phyloP scores from a whole-genome alignment of 2,329 filamentous ascomycete genomes.

The Penicillium decumbens region DNA sequence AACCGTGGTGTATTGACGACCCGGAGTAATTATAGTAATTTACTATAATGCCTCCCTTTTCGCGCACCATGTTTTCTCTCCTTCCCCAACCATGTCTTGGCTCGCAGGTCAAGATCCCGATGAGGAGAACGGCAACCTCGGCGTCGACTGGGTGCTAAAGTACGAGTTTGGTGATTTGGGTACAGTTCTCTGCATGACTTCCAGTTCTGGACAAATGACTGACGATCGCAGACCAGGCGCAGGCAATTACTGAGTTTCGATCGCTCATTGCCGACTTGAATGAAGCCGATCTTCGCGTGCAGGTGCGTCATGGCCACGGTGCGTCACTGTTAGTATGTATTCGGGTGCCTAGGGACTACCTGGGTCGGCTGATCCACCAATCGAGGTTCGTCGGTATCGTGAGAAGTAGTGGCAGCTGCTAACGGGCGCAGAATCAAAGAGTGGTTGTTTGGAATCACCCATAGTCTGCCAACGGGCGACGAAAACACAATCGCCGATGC shows the following conservation, averaged over 20 bases:
- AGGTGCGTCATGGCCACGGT: constrained; percentile 75
- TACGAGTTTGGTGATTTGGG: constrained; percentile 68
- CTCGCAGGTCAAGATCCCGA: constrained; percentile 20
- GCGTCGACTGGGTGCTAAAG: constrained; percentile 84
- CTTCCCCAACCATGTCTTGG: constrained; percentile 24
- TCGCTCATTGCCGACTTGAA: constrained; percentile 72
- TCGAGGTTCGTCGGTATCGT: constrained; percentile 53
- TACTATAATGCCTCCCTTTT: background rate
- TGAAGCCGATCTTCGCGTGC: constrained; percentile 74
- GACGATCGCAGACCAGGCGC: constrained; percentile 53
- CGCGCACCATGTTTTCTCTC: constrained; percentile 6
- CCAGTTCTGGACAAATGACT: constrained; percentile 9
- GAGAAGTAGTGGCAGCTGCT: background rate
- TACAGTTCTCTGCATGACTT: constrained; percentile 27
- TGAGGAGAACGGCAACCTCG: constrained; percentile 51
- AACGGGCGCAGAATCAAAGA: constrained; percentile 65
- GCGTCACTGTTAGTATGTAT: constrained; percentile 77
- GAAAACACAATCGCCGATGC: constrained; percentile 68
- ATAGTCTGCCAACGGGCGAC: constrained; percentile 69
- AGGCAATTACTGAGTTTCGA: constrained; percentile 71
- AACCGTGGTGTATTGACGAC: background rate
- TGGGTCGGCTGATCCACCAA: constrained; percentile 77
- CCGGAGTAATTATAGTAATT: background rate
- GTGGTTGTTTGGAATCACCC: constrained; percentile 85
- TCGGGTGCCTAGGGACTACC: constrained; percentile 69